These are phyloP conservation scores for Phanerodontia chrysosporium DNA, from an alignment of 768 basidiomycete species.

Conservation along the genomic window DNA sequence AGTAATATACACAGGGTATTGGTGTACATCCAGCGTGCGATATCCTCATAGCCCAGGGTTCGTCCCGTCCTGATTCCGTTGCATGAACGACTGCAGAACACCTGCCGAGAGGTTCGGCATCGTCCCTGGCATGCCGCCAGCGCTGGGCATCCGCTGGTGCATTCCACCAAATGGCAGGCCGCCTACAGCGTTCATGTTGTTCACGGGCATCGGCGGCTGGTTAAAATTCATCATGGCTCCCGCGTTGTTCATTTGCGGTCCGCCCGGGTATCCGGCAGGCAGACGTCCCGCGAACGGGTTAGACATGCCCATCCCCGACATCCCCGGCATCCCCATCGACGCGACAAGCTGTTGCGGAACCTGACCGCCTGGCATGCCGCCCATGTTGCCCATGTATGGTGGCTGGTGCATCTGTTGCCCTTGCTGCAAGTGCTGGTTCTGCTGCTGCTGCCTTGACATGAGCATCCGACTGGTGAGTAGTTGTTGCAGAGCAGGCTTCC, in stretches of 20 bases:
- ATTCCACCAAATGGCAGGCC: constrained; percentile 1
- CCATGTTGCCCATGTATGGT: constrained; percentile 8
- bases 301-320: neutral
- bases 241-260: neutral
- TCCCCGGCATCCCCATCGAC: no score
- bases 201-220: neutral
- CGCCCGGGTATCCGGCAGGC: neutral
- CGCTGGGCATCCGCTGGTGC: constrained; percentile 24
- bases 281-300: neutral
- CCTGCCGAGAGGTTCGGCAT: constrained; percentile 31
- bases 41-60: neutral
- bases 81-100: constrained; percentile 46
- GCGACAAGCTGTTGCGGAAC: neutral
- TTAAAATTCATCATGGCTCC: neutral
- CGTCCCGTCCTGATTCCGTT: constrained; percentile 14
- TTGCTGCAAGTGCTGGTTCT: constrained; percentile 19
- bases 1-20: neutral
- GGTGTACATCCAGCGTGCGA: neutral
- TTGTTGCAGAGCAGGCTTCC: neutral
- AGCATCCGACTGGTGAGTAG: constrained; percentile 6
- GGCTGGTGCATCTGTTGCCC: constrained; percentile 16
- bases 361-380: constrained; percentile 9
- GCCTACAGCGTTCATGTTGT: neutral
- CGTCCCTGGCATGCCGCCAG: constrained; percentile 1
- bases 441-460: neutral